Percentiles rank a stretch among this genome's conserved stretches.
phyloP scores from a whole-genome alignment of 352 stramenopile genomes.

The Pythium aphanidermatum region DNA sequence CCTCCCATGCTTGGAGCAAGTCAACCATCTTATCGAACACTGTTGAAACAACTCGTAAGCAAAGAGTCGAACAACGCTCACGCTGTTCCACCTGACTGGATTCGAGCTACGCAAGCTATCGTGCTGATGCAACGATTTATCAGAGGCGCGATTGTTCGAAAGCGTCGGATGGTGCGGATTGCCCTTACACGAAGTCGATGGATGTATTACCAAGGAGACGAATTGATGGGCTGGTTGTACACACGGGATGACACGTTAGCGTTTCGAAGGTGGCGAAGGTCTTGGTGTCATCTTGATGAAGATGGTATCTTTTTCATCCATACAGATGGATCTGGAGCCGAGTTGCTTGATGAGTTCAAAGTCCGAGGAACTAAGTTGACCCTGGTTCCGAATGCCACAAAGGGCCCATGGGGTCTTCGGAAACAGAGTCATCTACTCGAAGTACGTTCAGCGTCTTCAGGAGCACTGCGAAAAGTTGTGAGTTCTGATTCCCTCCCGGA shows the following conservation, averaged over 20 bases:
- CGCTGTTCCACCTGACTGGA: conserved; percentile 53
- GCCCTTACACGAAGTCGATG: conserved; percentile 49
- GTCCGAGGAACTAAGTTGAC: conserved; percentile 62
- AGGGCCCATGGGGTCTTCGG: conserved; percentile 41
- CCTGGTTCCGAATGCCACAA: conserved; percentile 39
- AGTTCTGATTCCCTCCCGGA: conserved; percentile 49
- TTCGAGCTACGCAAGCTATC: conserved; percentile 62
- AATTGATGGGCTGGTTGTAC: conserved; percentile 82
- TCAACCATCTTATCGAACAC: conserved; percentile 62
- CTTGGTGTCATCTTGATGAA: conserved; percentile 74
- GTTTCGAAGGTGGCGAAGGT: conserved; percentile 77
- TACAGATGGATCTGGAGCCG: conserved; percentile 55
- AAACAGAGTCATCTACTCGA: conserved; percentile 43
- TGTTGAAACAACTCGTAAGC: conserved; percentile 74
- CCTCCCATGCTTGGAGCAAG: conserved; percentile 20
- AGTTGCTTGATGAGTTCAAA: conserved; percentile 63
- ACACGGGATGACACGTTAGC: conserved; percentile 75
- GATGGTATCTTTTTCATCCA: conserved; percentile 65
- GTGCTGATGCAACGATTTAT: conserved; percentile 78
- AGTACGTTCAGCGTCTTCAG: conserved; percentile 36
- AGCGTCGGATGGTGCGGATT: conserved; percentile 54
- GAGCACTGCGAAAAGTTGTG: conserved; percentile 52
- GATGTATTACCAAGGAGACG: conserved; percentile 47
- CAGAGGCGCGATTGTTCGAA: conserved; percentile 61
- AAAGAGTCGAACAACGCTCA: conserved; percentile 36